Conservation (phyloP, 257 asterid species). For the Plantago major region DNA sequence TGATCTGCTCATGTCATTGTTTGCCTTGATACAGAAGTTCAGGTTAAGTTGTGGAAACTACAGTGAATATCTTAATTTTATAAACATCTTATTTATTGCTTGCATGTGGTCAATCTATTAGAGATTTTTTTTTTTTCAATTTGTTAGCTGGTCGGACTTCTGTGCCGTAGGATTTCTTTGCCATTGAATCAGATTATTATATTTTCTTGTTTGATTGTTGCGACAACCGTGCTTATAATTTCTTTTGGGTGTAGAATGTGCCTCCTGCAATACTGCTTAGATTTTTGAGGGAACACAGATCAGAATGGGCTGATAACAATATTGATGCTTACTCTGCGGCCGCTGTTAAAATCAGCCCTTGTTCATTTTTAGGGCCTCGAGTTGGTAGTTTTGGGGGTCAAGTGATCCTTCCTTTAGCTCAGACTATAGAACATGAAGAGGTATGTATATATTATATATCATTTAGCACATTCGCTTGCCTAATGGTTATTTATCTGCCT, state of each 20-base stretch:
- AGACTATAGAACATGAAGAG: conserved; percentile 91
- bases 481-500: not conserved
- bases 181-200: not conserved
- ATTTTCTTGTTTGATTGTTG: not conserved
- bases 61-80: too few species aligned
- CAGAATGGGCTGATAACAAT: conserved; percentile 91
- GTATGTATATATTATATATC: conserved; percentile 31
- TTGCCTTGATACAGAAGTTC: too few species aligned
- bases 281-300: conserved; percentile 82
- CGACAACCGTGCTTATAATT: not conserved
- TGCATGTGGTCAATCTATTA: too few species aligned
- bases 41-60: too few species aligned
- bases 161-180: not conserved
- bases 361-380: conserved; percentile 53
- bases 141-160: too few species aligned
- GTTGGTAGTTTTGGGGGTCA: conserved; percentile 69
- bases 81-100: too few species aligned
- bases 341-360: conserved; percentile 66
- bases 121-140: too few species aligned
- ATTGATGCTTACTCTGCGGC: conserved; percentile 80
- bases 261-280: conserved; percentile 85
- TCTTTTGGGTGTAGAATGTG: conserved; percentile 52
- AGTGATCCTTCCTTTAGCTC: conserved; percentile 81
- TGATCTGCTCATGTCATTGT: too few species aligned
- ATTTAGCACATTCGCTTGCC: not conserved